Conservation (phyloP, 306 rosid species). For the Malus domestica region DNA sequence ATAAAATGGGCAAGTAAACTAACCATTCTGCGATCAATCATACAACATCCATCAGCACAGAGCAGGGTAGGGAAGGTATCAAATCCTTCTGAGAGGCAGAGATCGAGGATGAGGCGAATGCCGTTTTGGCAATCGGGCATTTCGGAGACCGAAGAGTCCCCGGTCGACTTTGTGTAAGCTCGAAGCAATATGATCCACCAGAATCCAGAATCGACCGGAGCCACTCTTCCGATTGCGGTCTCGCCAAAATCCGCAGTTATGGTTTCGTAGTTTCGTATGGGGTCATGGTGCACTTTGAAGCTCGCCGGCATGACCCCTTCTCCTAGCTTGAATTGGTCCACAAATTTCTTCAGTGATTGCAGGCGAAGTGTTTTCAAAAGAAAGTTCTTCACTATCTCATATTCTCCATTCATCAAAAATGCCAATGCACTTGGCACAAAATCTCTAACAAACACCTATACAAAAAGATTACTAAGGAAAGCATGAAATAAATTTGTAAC, state of each 20-base stretch:
- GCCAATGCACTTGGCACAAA: constrained; percentile 35
- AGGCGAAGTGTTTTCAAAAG: constrained; percentile 30
- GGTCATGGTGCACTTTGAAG: constrained; percentile 29
- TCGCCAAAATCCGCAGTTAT: constrained; percentile 28
- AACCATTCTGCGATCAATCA: constrained; percentile 38
- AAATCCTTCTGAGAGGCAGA: constrained; percentile 33
- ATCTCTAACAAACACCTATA: constrained; percentile 31
- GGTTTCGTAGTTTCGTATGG: constrained; percentile 14
- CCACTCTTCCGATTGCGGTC: constrained; percentile 36
- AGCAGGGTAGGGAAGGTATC: constrained; percentile 34
- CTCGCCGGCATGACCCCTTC: constrained; percentile 36
- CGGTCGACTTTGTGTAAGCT: constrained; percentile 35
- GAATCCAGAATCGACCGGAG: constrained; percentile 36
- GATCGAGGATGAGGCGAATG: constrained; percentile 22
- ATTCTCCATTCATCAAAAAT: constrained; percentile 31
- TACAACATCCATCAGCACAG: constrained; percentile 29
- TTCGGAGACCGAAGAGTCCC: constrained; percentile 24
- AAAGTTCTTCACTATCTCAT: constrained; percentile 24
- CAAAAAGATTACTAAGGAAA: neutral
- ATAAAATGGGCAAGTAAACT: neutral
- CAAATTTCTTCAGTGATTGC: constrained; percentile 27
- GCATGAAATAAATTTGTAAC: neutral
- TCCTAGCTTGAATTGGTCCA: constrained; percentile 30
- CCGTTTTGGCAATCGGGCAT: constrained; percentile 35
- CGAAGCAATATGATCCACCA: constrained; percentile 37